Percentiles rank a stretch among this genome's conserved stretches.
Conservation (phyloP, 176 grass and related monocot species). For the Poa annua region DNA sequence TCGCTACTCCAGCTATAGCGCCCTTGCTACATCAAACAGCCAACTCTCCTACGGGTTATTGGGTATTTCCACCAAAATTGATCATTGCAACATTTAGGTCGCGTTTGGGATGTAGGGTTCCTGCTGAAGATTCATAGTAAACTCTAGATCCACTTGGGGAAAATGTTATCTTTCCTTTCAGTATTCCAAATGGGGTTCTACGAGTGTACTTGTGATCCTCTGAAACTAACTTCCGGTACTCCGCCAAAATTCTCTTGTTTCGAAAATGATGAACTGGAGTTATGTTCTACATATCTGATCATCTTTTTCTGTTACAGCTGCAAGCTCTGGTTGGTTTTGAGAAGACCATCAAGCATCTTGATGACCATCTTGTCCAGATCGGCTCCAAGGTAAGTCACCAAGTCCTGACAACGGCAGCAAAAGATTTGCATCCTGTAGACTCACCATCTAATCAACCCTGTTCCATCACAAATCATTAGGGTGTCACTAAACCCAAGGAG, state of each 20-base stretch:
- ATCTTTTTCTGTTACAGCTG: conserved; percentile 54
- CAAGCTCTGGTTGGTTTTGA: conserved; percentile 98
- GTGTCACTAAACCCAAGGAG: conserved; percentile 92
- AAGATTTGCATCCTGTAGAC: not conserved
- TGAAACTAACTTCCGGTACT: not conserved
- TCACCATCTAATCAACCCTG: conserved; percentile 4
- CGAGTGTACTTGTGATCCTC: not conserved
- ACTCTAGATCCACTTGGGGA: not conserved
- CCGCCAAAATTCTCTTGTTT: conserved; percentile 19
- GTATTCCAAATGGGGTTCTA: not conserved
- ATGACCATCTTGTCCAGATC: conserved; percentile 83
- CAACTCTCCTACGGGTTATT: not conserved
- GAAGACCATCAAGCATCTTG: conserved; percentile 85
- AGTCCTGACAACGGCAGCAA: not conserved
- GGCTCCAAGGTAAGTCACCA: conserved; percentile 66
- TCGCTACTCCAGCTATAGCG: not conserved
- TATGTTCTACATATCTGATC: conserved; percentile 1
- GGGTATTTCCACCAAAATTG: not conserved
- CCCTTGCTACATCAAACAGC: not conserved
- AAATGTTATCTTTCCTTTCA: not conserved
- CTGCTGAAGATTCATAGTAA: not conserved
- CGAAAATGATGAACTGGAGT: not conserved
- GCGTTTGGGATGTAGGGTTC: not conserved
- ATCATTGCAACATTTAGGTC: not conserved
- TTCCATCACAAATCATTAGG: conserved; percentile 44